Evolutionary conservation across 2,329 filamentous ascomycete genomes (phyloP).

Genomic region (Fusarium keratoplasticum): DNA sequence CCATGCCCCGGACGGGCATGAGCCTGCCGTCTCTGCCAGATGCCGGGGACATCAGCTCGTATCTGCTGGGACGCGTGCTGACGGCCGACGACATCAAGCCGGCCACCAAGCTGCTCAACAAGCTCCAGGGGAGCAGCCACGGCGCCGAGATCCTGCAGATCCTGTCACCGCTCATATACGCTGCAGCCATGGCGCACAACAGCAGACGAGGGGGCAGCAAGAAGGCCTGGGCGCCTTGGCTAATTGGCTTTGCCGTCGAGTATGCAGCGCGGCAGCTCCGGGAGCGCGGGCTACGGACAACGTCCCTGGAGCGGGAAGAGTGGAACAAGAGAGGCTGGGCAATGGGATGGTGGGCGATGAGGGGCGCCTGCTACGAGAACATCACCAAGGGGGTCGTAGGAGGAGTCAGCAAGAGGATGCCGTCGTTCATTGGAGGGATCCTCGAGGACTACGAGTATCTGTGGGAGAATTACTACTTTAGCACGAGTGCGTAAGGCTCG

Average conservation of each 20-base stretch:
- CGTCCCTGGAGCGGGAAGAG: constrained; percentile 89
- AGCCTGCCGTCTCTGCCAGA: constrained; percentile 86
- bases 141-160: constrained; percentile 93
- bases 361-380: constrained; percentile 96
- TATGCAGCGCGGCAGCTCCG: constrained; percentile 87
- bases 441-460: constrained; percentile 97
- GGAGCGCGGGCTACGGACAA: constrained; percentile 81
- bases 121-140: constrained; percentile 77
- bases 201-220: constrained; percentile 63
- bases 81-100: constrained; percentile 98
- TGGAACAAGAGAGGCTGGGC: constrained; percentile 88
- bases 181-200: constrained; percentile 79
- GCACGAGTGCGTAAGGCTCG: constrained; percentile 58
- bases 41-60: constrained; percentile 84
- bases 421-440: constrained; percentile 85
- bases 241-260: constrained; percentile 86
- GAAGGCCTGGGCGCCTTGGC: constrained; percentile 91
- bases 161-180: constrained; percentile 87
- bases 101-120: constrained; percentile 86
- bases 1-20: constrained; percentile 93
- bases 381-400: constrained; percentile 81
- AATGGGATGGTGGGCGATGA: constrained; percentile 95
- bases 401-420: constrained; percentile 79
- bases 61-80: constrained; percentile 88
- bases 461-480: constrained; percentile 98